Evolutionary conservation across 1,284 basidiomycete genomes (phyloP).

Genomic region (Sparassis latifolia): DNA sequence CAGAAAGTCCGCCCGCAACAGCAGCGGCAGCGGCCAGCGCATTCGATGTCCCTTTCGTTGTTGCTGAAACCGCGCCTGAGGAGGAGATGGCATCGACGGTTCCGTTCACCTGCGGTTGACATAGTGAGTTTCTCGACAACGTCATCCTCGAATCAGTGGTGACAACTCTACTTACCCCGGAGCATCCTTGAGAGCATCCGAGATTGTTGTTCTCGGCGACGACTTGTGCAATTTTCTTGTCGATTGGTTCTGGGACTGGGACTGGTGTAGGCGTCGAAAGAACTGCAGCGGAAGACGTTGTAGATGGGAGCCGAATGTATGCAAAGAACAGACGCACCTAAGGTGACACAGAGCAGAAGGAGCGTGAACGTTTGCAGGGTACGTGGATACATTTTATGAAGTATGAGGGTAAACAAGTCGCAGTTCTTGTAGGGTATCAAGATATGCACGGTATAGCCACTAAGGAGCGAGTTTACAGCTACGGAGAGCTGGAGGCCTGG

Average conservation of each 20-base stretch:
- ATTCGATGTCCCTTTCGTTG: not conserved
- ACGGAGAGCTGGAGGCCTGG: not conserved
- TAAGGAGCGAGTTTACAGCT: not conserved
- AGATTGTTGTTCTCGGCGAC: conserved; percentile 5
- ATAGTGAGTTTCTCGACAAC: too few relatives aligned
- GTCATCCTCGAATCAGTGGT: too few relatives aligned
- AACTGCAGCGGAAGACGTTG: not conserved
- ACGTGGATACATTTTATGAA: conserved; percentile 2
- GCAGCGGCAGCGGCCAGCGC: conserved; percentile 1
- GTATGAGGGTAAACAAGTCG: not conserved
- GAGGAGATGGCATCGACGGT: not conserved
- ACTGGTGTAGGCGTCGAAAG: not conserved
- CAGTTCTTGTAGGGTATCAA: not conserved
- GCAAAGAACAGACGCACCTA: not conserved
- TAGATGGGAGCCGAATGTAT: not conserved
- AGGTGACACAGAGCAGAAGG: conserved; percentile 1
- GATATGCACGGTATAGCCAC: not conserved
- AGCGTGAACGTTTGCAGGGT: conserved; percentile 1
- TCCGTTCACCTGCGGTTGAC: not conserved
- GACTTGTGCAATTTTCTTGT: conserved; percentile 3
- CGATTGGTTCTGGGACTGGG: conserved; percentile 4
- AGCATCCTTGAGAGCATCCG: conserved; percentile 4
- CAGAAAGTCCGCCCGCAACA: conserved; percentile 3
- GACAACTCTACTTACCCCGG: conserved; percentile 1
- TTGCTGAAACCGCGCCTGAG: not conserved